Conservation (phyloP, 139 green algal species). For the Chlorella sorokiniana region DNA sequence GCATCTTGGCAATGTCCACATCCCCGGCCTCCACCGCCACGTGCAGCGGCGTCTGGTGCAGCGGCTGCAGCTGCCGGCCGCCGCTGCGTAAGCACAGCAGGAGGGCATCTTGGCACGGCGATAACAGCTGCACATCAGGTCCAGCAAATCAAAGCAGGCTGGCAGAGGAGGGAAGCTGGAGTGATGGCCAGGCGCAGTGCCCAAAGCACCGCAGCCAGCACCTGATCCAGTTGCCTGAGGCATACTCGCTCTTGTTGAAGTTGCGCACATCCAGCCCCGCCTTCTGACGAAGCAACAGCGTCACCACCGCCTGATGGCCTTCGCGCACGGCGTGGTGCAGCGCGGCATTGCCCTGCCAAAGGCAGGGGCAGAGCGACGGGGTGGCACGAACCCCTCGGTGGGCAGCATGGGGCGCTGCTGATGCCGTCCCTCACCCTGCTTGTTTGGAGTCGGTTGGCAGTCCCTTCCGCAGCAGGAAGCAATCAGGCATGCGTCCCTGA, state of each 20-base stretch:
- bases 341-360: constrained; percentile 49
- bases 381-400: background rate
- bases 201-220: no score
- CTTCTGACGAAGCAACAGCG: constrained; percentile 38
- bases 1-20: constrained; percentile 11
- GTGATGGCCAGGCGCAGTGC: background rate
- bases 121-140: background rate
- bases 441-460: no score
- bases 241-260: constrained; percentile 37
- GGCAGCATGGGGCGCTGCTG: background rate
- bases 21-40: constrained; percentile 53
- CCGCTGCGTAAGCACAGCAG: constrained; percentile 1
- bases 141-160: no score
- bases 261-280: constrained; percentile 17
- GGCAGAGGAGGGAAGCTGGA: no score
- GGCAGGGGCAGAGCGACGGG: background rate
- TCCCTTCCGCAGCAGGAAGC: no score
- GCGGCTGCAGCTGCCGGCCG: constrained; percentile 42
- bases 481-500: no score
- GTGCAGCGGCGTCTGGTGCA: constrained; percentile 58
- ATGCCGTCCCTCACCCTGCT: no score
- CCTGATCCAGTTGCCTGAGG: constrained; percentile 54
- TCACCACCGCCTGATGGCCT: constrained; percentile 41
- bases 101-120: no score
- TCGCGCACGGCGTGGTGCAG: constrained; percentile 54